Conservation (phyloP, 352 stramenopile species). For the Globisporangium canariense region DNA sequence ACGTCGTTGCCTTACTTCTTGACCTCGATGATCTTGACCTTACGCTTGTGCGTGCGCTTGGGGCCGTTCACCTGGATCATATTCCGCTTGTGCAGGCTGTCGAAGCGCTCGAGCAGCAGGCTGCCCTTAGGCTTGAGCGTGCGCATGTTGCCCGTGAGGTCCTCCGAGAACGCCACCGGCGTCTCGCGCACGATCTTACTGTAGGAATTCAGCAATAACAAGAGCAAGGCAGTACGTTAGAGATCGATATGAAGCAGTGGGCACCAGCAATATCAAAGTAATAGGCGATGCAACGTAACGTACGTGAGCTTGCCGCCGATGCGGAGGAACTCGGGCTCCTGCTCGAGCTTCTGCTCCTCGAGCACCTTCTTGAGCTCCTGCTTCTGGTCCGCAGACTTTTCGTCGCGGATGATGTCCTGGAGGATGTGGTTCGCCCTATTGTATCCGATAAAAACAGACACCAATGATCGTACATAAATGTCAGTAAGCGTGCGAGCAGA, state of each 20-base stretch:
- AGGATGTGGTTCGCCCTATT: slow-evolving; percentile 65
- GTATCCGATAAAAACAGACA: slow-evolving; percentile 13
- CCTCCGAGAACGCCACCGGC: slow-evolving; percentile 70
- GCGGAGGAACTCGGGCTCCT: slow-evolving; percentile 60
- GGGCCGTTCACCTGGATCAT: slow-evolving; percentile 72
- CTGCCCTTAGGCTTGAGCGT: slow-evolving; percentile 79
- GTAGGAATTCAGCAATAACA: neutral
- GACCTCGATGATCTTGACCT: slow-evolving; percentile 75
- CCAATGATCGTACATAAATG: neutral
- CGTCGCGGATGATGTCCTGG: slow-evolving; percentile 58
- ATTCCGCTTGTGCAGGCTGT: slow-evolving; percentile 87
- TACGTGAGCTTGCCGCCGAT: slow-evolving; percentile 75
- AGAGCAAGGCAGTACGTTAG: slow-evolving; percentile 5
- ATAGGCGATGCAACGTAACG: slow-evolving; percentile 15
- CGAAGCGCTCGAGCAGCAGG: slow-evolving; percentile 76
- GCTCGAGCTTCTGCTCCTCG: slow-evolving; percentile 69
- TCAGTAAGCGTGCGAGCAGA: neutral
- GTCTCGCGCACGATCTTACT: slow-evolving; percentile 77
- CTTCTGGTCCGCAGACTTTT: slow-evolving; percentile 64
- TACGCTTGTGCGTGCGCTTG: slow-evolving; percentile 62
- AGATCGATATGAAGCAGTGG: neutral
- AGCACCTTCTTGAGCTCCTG: slow-evolving; percentile 75
- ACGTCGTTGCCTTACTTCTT: slow-evolving; percentile 51
- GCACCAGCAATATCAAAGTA: neutral
- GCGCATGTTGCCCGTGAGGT: slow-evolving; percentile 78